Evolutionary conservation across 2,329 filamentous ascomycete genomes (phyloP).

Genomic region (Paraphoma sp.): DNA sequence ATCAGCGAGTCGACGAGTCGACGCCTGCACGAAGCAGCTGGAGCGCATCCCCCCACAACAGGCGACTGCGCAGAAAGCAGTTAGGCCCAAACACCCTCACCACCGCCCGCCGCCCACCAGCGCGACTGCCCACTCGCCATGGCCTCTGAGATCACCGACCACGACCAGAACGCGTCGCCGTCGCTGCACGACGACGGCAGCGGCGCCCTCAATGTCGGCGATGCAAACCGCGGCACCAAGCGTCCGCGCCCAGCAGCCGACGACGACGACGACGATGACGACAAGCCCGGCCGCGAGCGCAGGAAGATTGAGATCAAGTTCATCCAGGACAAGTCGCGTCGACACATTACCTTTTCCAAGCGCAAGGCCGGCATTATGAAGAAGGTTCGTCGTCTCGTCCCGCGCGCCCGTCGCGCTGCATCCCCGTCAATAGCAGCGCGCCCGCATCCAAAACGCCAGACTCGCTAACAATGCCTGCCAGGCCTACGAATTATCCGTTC

Average conservation of each 20-base stretch:
- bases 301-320: conserved; percentile 99
- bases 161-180: conserved; percentile 59
- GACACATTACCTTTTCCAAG: conserved; percentile 99
- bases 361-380: conserved; percentile 99
- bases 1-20: conserved; percentile 2
- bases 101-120: conserved; percentile 24
- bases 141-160: conserved; percentile 58
- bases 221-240: conserved; percentile 84
- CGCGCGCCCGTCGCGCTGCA: conserved; percentile 19
- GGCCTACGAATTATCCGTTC: conserved; percentile 97
- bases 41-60: conserved; percentile 45
- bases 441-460: conserved; percentile 39
- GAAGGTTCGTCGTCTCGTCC: conserved; percentile 72
- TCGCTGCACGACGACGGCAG: conserved; percentile 62
- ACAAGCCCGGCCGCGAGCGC: conserved; percentile 96
- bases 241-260: conserved; percentile 82
- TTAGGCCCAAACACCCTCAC: conserved; percentile 47
- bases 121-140: conserved; percentile 37
- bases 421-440: conserved; percentile 26
- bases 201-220: conserved; percentile 56
- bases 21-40: conserved; percentile 33
- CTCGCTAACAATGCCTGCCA: conserved; percentile 46
- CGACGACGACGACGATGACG: conserved; percentile 96
- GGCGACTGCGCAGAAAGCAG: conserved; percentile 45
- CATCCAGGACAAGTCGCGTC: conserved; percentile 99